Conservation (phyloP, 2,329 filamentous ascomycete genomes). For the Microsporum audouinii region DNA sequence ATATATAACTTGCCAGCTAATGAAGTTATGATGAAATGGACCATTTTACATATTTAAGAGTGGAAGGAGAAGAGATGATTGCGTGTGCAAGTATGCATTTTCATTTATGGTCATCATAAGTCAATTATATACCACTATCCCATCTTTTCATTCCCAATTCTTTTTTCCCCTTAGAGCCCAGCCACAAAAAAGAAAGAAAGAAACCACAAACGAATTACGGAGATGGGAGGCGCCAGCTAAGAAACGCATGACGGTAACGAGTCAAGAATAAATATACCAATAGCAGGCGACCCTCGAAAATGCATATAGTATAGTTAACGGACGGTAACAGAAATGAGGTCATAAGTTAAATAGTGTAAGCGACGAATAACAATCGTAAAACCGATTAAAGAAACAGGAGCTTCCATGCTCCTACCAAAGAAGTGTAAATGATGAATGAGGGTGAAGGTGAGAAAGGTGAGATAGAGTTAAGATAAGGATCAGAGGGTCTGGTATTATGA, state of each 20-base stretch:
- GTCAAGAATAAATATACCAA: background rate
- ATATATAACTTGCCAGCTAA: background rate
- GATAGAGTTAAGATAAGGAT: background rate
- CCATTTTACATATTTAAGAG: background rate
- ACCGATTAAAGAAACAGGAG: background rate
- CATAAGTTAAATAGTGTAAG: constrained; percentile 1
- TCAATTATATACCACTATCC: constrained; percentile 2
- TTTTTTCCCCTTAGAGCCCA: background rate
- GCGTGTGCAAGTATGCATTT: background rate
- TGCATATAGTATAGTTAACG: background rate
- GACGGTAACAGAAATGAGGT: background rate
- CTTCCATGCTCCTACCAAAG: background rate
- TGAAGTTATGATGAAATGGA: background rate
- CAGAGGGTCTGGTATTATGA: background rate
- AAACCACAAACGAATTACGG: background rate
- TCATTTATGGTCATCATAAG: constrained; percentile 2
- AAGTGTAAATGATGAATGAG: background rate
- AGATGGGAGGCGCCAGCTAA: background rate
- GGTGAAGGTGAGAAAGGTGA: background rate
- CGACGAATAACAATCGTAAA: background rate
- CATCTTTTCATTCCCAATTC: constrained; percentile 2
- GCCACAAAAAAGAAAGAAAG: background rate
- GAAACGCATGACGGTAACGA: background rate
- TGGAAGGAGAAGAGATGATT: background rate
- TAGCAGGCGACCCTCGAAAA: constrained; percentile 1